Evolutionary conservation across 2,329 filamentous ascomycete genomes (phyloP).

Genomic region (Periglandula ipomoeae): DNA sequence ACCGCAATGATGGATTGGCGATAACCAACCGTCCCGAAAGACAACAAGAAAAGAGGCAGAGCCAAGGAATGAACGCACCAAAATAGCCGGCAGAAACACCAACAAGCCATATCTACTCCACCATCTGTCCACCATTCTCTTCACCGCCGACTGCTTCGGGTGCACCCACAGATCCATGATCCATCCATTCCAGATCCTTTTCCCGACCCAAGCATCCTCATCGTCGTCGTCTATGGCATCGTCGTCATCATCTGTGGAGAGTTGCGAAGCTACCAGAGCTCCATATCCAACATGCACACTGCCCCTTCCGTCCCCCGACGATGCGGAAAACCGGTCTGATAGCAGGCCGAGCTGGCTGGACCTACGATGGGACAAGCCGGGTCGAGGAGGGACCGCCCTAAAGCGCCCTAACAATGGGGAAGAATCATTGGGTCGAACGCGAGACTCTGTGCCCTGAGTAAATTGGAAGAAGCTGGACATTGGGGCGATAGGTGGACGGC

Average conservation of each 20-base stretch:
- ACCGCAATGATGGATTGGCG: background rate
- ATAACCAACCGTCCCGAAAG: background rate
- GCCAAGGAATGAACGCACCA: conserved; percentile 34
- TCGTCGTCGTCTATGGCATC: conserved; percentile 19
- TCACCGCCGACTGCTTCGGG: conserved; percentile 49
- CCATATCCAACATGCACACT: conserved; percentile 51
- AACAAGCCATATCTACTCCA: conserved; percentile 53
- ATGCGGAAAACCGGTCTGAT: conserved; percentile 18
- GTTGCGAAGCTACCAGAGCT: conserved; percentile 36
- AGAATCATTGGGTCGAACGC: conserved; percentile 41
- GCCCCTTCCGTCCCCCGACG: conserved; percentile 28
- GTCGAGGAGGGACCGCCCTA: conserved; percentile 47
- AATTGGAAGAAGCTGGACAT: conserved; percentile 62
- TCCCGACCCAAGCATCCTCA: conserved; percentile 24
- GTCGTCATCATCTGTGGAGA: conserved; percentile 25
- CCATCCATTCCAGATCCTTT: conserved; percentile 27
- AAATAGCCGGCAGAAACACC: conserved; percentile 49
- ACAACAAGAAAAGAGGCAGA: background rate
- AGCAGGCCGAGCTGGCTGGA: conserved; percentile 31
- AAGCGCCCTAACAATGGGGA: conserved; percentile 57
- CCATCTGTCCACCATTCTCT: conserved; percentile 50
- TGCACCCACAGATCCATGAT: conserved; percentile 49
- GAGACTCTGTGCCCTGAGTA: conserved; percentile 54
- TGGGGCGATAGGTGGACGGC: conserved; percentile 4
- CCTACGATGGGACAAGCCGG: conserved; percentile 18